A percentile compares a stretch with the other conserved stretches of the same genome.
These are phyloP conservation scores for Exophiala oligosperma DNA, from an alignment of 2,329 filamentous ascomycete species.

Conservation along the genomic window DNA sequence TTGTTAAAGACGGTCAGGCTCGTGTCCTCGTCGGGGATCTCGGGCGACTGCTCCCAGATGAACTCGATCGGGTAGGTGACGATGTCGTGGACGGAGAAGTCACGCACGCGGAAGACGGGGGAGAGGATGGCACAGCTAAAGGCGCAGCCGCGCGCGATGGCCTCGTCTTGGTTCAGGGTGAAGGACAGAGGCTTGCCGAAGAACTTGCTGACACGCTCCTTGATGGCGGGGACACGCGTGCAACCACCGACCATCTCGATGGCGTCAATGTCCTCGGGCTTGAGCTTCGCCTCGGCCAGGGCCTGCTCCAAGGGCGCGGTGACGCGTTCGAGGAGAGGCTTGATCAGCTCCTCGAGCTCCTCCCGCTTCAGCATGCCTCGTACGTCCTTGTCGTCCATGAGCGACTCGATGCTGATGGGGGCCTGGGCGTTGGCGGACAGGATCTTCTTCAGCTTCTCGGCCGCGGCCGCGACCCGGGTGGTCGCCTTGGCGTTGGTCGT, in stretches of 20 bases:
- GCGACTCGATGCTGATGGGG: slow-evolving; percentile 92
- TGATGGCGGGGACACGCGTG: slow-evolving; percentile 89
- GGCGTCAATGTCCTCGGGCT: slow-evolving; percentile 85
- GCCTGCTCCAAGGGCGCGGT: slow-evolving; percentile 81
- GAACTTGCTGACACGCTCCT: slow-evolving; percentile 84
- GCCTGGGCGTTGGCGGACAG: slow-evolving; percentile 92
- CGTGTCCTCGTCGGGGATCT: slow-evolving; percentile 98
- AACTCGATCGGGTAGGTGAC: slow-evolving; percentile 99
- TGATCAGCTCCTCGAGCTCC: slow-evolving; percentile 87
- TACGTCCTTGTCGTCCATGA: slow-evolving; percentile 98
- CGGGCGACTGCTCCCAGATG: slow-evolving; percentile 96
- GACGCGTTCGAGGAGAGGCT: slow-evolving; percentile 75
- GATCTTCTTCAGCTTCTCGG: slow-evolving; percentile 98
- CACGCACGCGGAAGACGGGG: slow-evolving; percentile 95
- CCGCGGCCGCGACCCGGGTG: slow-evolving; percentile 80
- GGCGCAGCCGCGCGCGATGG: slow-evolving; percentile 89
- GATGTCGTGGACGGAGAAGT: slow-evolving; percentile 97
- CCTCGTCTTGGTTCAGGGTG: slow-evolving; percentile 98
- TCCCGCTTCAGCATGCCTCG: slow-evolving; percentile 85
- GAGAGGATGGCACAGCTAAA: slow-evolving; percentile 98
- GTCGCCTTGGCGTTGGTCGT: slow-evolving; percentile 84
- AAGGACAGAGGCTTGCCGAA: slow-evolving; percentile 92
- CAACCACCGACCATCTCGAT: slow-evolving; percentile 94
- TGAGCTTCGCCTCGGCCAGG: slow-evolving; percentile 89
- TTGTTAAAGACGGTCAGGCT: slow-evolving; percentile 96